A percentile compares a stretch with the other conserved stretches of the same genome.
Evolutionary conservation across 352 stramenopile genomes (phyloP).

Genomic region (Hyaloperonospora brassicae): DNA sequence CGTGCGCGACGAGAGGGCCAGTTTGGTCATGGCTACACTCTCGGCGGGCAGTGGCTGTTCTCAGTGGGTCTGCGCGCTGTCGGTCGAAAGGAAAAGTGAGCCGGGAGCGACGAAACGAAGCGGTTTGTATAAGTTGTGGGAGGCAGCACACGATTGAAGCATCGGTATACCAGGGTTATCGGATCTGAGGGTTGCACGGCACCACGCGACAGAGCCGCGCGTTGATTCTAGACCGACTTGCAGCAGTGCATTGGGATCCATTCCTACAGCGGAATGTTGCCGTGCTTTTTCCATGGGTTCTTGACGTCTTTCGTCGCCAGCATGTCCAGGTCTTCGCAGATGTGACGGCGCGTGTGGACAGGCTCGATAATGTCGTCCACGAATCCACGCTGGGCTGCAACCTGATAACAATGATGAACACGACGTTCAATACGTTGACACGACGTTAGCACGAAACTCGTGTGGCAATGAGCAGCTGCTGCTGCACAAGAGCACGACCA

Average conservation of each 20-base stretch:
- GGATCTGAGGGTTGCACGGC: background rate
- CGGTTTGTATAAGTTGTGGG: slow-evolving; percentile 1
- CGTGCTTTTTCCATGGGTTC: slow-evolving; percentile 94
- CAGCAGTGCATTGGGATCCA: slow-evolving; percentile 6
- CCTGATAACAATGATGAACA: slow-evolving; percentile 18
- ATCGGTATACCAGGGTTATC: slow-evolving; percentile 9
- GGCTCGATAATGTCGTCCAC: slow-evolving; percentile 98
- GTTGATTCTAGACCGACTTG: background rate
- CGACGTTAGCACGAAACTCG: slow-evolving; percentile 2
- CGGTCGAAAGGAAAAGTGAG: background rate
- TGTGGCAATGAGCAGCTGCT: slow-evolving; percentile 7
- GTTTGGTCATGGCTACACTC: slow-evolving; percentile 27
- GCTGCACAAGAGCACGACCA: slow-evolving; percentile 1
- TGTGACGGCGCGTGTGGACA: slow-evolving; percentile 84
- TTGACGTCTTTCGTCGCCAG: slow-evolving; percentile 90
- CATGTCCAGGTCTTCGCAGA: slow-evolving; percentile 95
- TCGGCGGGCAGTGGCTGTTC: no score
- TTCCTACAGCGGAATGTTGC: slow-evolving; percentile 94
- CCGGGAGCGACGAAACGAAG: background rate
- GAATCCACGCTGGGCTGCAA: slow-evolving; percentile 94
- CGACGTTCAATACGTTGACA: background rate
- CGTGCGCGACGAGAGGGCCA: slow-evolving; percentile 46
- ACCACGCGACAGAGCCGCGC: slow-evolving; percentile 1
- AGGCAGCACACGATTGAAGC: background rate
- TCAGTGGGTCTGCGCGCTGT: no score